Evolutionary conservation across 2,329 filamentous ascomycete species (phyloP), one percentile per base, ranked within the genome.

Genomic region (Amauroascus verrucosus): DNA sequence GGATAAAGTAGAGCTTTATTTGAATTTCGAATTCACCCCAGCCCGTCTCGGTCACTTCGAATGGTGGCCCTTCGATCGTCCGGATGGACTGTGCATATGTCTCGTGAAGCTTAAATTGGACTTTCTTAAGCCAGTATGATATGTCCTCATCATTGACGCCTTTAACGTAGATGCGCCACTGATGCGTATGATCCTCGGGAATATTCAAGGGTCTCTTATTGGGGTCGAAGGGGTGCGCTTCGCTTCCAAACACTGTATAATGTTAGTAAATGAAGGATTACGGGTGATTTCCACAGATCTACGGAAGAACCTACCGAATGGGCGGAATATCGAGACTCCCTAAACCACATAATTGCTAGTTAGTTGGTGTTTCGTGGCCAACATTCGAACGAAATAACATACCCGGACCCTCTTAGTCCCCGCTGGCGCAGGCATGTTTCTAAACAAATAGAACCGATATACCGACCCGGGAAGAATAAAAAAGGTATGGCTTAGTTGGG

Each of bases 11-110:
- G 43, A 98, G 78, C 66, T 95, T 89, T 66, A 98, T 85, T 58
- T 90, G 87, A 64, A 98, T 94, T 68, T 93, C 88, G 73, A 98
- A 98, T 72, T 96, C 93, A 64, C 93, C 93, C 87, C 94, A 98
- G 47, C 93, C 93, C 0, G 93, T 97, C 70, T 97, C 93, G 58
- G 82, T 81, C 57, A 97, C 85, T 64, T 88, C 77, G 64, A 96
- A 98, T 9, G 76, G 89, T 64, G 86, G 80, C 56, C 81, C 80
- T 64, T 95, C 90, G 64, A 93, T 77, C 67, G 85, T 95, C 61
- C 93, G 85, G 20, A 93, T 79, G 54, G 86, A 86, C 69, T 96
- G 95, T 26, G 88, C 84, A 67, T 96, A 97, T 8, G 91, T 96
- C 70, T 97, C 90, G 76, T 96, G 91, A 14, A 98, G 81, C 70